Evolutionary conservation across 768 basidiomycete genomes (phyloP), one percentile per base, ranked within the genome.

Genomic region (Galerina sulciceps): DNA sequence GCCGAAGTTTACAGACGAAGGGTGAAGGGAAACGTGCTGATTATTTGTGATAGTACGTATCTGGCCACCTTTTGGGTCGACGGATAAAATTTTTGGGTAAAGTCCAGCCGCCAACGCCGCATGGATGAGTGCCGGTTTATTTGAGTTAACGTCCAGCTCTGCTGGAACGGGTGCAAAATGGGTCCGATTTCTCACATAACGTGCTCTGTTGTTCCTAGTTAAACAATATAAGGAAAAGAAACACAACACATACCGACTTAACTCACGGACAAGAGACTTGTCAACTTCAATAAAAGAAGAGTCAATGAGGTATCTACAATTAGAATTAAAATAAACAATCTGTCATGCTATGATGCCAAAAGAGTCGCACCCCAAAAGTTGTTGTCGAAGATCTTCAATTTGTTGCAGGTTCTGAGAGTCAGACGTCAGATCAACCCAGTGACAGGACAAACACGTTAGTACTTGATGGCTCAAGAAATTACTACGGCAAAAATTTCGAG

Each of bases 321-420:
- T 40, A 37, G 11, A 18, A 34, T 58, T 17, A 48, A 42, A 15
- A 62, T 40, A 55, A 48, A 42, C 48, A 48, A 15, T 34, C 47
- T 40, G 47, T 62, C 44, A 15, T 17, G 10, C 36, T 4, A 22
- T 20, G 22, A 58, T 44, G 55, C 41, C n/a, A 17, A 17, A 51
- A 36, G 38, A 42, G 26, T 37, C 60, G 73, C 61, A 91, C 81
- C 88, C 86, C 54, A 94, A 76, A 61, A 93, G 85, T 70, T 99
- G 96, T 67, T 95, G 94, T 26, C 96, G 87, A 36, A 98, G 81
- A 68, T 98, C 96, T 71, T 99, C 96, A 31, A 99, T 96, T 73
- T 97, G 94, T 74, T 94, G 89, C 49, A 99, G 77, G 69, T 94
- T 98, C 88, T 94, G 69, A 44, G 17, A 18, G 13, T 48, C 45